A percentile compares a stretch with the other conserved stretches of the same genome.
Conservation (phyloP, 2,329 filamentous ascomycete species). For the Lecanoromycetidae sp. region DNA sequence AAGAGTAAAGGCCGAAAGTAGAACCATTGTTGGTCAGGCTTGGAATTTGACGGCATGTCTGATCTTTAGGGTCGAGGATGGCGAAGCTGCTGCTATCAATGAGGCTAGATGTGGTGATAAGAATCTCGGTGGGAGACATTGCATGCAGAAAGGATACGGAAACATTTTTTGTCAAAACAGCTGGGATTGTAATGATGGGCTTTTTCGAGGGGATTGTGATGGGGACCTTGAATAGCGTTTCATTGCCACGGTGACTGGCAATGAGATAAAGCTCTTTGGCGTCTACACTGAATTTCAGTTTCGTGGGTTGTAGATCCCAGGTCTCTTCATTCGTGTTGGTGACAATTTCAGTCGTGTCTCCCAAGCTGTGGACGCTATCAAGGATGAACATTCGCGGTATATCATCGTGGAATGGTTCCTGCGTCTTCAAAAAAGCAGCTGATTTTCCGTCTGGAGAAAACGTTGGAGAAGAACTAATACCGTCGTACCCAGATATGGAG, state of each 20-base stretch:
- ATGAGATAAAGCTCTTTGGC: not conserved
- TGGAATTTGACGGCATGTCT: not conserved
- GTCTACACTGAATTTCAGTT: not conserved
- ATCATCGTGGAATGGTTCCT: constrained; percentile 10
- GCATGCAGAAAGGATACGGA: constrained; percentile 8
- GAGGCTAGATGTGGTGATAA: constrained; percentile 10
- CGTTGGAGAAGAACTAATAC: not conserved
- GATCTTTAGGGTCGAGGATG: constrained; percentile 4
- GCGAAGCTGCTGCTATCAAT: constrained; percentile 11
- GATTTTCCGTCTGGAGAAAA: constrained; percentile 9
- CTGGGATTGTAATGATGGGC: not conserved
- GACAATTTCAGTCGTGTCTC: not conserved
- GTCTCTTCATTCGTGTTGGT: not conserved
- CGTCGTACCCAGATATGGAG: not conserved
- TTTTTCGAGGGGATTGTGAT: not conserved
- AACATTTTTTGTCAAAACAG: constrained; percentile 1
- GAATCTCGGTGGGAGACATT: not conserved
- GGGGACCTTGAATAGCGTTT: constrained; percentile 1
- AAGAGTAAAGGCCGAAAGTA: constrained; percentile 5
- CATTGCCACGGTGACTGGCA: not conserved
- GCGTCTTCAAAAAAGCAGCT: constrained; percentile 13
- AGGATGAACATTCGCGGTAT: constrained; percentile 9
- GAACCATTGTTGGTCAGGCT: constrained; percentile 6
- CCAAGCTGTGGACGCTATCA: not conserved
- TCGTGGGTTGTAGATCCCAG: not conserved